A percentile compares a stretch with the other conserved stretches of the same genome.
phyloP scores from a whole-genome alignment of 164 flowering plant species.

The Liquidambar formosana region DNA sequence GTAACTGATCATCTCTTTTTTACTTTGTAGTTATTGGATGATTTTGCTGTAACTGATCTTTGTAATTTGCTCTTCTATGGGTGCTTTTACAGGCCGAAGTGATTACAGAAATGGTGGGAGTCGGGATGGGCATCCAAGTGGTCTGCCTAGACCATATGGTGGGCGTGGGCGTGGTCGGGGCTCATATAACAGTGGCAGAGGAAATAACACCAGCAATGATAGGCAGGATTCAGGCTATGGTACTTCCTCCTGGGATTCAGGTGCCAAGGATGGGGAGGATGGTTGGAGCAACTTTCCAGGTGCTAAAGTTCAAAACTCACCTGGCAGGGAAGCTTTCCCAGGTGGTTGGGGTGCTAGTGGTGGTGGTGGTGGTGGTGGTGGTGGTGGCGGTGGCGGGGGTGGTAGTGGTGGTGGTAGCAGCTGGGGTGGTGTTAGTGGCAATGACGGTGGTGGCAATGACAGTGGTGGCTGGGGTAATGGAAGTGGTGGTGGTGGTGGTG shows the following conservation, averaged over 20 bases:
- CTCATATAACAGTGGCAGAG: constrained; percentile 27
- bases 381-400: constrained; percentile 18
- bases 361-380: constrained; percentile 33
- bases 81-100: constrained; percentile 45
- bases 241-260: constrained; percentile 56
- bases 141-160: constrained; percentile 65
- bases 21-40: background rate
- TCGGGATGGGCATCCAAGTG: constrained; percentile 65
- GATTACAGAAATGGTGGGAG: constrained; percentile 49
- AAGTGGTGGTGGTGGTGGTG: constrained; percentile 1
- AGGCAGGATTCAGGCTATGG: constrained; percentile 49
- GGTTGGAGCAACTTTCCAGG: constrained; percentile 62
- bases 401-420: constrained; percentile 15
- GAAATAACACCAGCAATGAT: constrained; percentile 32
- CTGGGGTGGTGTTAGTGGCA: constrained; percentile 13
- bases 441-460: constrained; percentile 17
- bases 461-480: constrained; percentile 14
- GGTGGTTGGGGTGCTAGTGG: constrained; percentile 65
- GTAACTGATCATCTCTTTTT: background rate
- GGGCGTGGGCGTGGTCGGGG: constrained; percentile 62
- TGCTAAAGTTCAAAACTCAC: constrained; percentile 59
- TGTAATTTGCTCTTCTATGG: background rate
- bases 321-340: constrained; percentile 70
- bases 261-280: constrained; percentile 43
- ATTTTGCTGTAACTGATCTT: background rate